These are phyloP conservation scores for Carex scoparia DNA, from an alignment of 176 grass and related monocot genomes.

Conservation along the genomic window DNA sequence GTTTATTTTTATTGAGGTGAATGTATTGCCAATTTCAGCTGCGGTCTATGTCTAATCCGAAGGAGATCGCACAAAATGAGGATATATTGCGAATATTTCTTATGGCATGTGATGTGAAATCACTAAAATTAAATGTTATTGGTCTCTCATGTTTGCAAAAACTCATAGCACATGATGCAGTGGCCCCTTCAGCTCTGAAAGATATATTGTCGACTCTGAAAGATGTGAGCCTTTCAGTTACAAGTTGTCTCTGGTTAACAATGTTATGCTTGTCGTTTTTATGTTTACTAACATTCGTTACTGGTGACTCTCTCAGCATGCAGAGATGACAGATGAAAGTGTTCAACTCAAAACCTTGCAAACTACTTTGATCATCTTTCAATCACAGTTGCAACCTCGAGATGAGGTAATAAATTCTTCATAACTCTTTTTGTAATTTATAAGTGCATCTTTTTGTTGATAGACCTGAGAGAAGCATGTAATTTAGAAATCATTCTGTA, in stretches of 20 bases:
- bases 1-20: neutral
- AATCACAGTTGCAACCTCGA: slow-evolving; percentile 85
- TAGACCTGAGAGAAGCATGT: neutral
- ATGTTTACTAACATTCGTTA: slow-evolving; percentile 26
- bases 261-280: slow-evolving; percentile 13
- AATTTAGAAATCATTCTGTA: neutral
- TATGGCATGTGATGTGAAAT: slow-evolving; percentile 90
- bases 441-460: neutral
- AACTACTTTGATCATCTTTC: slow-evolving; percentile 92
- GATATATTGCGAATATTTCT: slow-evolving; percentile 91
- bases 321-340: slow-evolving; percentile 91
- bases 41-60: slow-evolving; percentile 69
- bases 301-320: slow-evolving; percentile 49
- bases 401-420: slow-evolving; percentile 55
- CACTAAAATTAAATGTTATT: slow-evolving; percentile 88
- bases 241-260: slow-evolving; percentile 6
- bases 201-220: slow-evolving; percentile 90
- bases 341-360: slow-evolving; percentile 94
- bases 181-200: slow-evolving; percentile 69
- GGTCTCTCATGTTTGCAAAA: slow-evolving; percentile 98
- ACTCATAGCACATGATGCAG: slow-evolving; percentile 87
- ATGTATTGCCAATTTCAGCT: slow-evolving; percentile 51
- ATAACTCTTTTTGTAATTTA: slow-evolving; percentile 15
- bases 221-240: slow-evolving; percentile 54
- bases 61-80: slow-evolving; percentile 84